These are phyloP conservation scores for Dimocarpus longan DNA, from an alignment of 345 rosid species.

Conservation along the genomic window DNA sequence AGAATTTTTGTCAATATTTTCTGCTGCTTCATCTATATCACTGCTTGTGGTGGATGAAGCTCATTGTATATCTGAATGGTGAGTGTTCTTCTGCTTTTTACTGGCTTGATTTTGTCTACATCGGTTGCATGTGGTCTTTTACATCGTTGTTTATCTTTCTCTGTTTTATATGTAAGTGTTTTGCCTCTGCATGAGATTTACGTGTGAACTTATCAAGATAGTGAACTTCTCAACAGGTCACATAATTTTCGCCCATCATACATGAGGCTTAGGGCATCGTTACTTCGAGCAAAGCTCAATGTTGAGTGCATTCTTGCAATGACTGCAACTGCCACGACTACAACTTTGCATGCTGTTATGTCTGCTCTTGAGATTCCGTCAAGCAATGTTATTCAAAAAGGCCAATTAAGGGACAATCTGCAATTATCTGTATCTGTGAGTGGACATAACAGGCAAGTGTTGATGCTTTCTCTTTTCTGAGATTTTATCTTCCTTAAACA, in stretches of 20 bases:
- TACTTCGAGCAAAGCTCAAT: constrained; percentile 61
- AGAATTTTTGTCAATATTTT: constrained; percentile 69
- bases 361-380: constrained; percentile 85
- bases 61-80: constrained; percentile 98
- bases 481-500: neutral
- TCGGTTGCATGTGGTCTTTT: neutral
- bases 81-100: constrained; percentile 33
- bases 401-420: constrained; percentile 70
- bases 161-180: neutral
- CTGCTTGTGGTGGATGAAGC: constrained; percentile 98
- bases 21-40: constrained; percentile 51
- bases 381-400: constrained; percentile 70
- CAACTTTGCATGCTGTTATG: constrained; percentile 78
- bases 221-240: constrained; percentile 58
- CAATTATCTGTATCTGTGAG: constrained; percentile 75
- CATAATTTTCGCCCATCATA: constrained; percentile 98
- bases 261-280: constrained; percentile 92
- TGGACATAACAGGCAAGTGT: constrained; percentile 67
- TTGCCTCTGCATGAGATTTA: constrained; percentile 2
- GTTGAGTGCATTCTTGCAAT: constrained; percentile 84
- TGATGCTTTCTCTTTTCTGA: constrained; percentile 6
- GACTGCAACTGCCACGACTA: constrained; percentile 92
- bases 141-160: constrained; percentile 12
- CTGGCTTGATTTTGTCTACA: neutral
- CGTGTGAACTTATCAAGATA: neutral